These are phyloP conservation scores for Aspergillus latus DNA, from an alignment of 2,329 filamentous ascomycete genomes.

Conservation along the genomic window DNA sequence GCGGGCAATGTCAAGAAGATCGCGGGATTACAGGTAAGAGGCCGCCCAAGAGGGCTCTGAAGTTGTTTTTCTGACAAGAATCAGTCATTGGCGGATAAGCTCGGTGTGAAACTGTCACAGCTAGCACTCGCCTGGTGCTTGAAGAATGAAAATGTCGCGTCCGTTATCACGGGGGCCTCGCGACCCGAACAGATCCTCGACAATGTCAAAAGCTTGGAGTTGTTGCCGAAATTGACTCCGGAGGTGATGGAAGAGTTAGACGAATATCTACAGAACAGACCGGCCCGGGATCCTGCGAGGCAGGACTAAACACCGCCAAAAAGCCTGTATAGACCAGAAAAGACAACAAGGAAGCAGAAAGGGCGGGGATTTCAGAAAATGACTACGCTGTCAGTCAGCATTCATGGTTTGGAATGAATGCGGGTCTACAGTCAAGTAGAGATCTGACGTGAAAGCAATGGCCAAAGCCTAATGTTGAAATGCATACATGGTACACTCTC, in stretches of 20 bases:
- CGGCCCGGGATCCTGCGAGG: neutral
- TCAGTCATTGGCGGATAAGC: slow-evolving; percentile 35
- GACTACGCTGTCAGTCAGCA: no score
- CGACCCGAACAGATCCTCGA: slow-evolving; percentile 46
- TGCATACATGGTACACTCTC: neutral
- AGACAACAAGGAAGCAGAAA: no score
- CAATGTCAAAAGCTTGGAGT: slow-evolving; percentile 4
- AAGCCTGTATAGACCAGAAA: neutral
- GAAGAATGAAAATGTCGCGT: slow-evolving; percentile 58
- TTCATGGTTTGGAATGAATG: no score
- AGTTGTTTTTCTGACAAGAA: neutral
- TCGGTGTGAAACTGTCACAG: slow-evolving; percentile 54
- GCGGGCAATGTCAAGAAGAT: slow-evolving; percentile 57
- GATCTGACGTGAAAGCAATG: no score
- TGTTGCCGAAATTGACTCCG: slow-evolving; percentile 1
- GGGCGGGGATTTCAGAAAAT: no score
- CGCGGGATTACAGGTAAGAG: slow-evolving; percentile 43
- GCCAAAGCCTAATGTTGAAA: no score
- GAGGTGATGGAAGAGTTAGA: slow-evolving; percentile 5
- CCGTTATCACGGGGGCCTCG: slow-evolving; percentile 45
- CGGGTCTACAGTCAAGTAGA: no score
- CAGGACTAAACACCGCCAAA: neutral
- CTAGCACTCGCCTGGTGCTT: slow-evolving; percentile 60
- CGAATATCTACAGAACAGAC: slow-evolving; percentile 5
- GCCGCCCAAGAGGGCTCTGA: no score